A percentile compares a stretch with the other conserved stretches of the same genome.
Conservation (phyloP, 495 filamentous ascomycete genomes). For the Trichocladium antarcticum region DNA sequence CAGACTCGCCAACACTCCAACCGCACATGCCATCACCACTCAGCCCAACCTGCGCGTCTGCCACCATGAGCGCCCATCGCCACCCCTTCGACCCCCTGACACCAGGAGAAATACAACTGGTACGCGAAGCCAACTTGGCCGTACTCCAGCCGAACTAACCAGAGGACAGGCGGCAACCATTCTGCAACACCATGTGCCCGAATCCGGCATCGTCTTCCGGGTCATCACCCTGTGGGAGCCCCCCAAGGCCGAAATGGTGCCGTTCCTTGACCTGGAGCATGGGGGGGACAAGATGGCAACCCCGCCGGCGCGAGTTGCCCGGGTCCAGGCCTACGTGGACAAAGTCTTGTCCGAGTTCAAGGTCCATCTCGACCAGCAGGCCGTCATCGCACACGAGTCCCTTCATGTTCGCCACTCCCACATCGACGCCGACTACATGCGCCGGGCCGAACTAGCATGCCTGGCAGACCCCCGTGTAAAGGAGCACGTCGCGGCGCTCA, state of each 20-base stretch:
- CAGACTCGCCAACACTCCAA: neutral
- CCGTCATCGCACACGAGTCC: constrained; percentile 10
- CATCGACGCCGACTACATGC: constrained; percentile 46
- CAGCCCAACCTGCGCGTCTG: neutral
- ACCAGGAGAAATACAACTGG: constrained; percentile 1
- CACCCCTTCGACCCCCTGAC: constrained; percentile 6
- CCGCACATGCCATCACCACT: neutral
- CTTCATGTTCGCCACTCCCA: constrained; percentile 33
- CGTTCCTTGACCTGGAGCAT: constrained; percentile 26
- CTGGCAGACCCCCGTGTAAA: constrained; percentile 46
- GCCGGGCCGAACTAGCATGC: constrained; percentile 43
- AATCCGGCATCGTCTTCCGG: constrained; percentile 46
- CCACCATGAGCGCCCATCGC: neutral
- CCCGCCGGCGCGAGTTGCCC: constrained; percentile 42
- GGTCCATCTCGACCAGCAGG: constrained; percentile 39
- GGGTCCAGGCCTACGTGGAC: constrained; percentile 46
- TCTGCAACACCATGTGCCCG: constrained; percentile 24
- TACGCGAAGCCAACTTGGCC: neutral
- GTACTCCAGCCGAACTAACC: neutral
- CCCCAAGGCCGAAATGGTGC: constrained; percentile 43
- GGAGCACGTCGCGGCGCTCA: constrained; percentile 47
- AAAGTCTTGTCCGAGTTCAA: constrained; percentile 40
- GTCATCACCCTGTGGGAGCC: constrained; percentile 52
- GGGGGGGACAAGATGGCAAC: neutral
- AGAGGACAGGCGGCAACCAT: constrained; percentile 38